phyloP scores from a whole-genome alignment of 2,329 filamentous ascomycete species.

The Talaromyces rugulosus region DNA sequence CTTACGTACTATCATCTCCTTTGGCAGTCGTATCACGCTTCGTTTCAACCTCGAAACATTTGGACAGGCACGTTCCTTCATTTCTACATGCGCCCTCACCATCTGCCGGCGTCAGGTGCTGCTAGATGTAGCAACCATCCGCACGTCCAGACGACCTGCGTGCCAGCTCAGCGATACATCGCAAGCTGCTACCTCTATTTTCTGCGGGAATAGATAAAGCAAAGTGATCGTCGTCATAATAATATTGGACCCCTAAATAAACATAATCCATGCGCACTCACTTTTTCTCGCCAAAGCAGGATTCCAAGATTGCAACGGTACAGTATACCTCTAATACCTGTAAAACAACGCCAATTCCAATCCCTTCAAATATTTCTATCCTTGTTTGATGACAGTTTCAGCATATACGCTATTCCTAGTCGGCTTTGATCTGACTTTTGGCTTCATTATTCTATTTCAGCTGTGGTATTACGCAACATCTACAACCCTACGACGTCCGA shows the following conservation, averaged over 20 bases:
- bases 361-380: not conserved
- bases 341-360: not conserved
- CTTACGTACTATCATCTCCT: not conserved
- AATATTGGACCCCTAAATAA: not conserved
- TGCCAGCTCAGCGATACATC: not conserved
- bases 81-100: not conserved
- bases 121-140: not conserved
- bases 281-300: not conserved
- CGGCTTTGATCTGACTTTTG: not conserved
- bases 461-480: not conserved
- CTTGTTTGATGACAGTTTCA: not conserved
- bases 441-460: not conserved
- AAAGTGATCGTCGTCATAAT: not conserved
- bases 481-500: not conserved
- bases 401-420: not conserved
- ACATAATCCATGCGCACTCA: not conserved
- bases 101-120: not conserved
- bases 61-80: not conserved
- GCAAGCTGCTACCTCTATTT: not conserved
- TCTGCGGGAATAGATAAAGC: not conserved
- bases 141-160: not conserved
- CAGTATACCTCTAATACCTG: not conserved
- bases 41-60: not conserved
- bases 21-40: not conserved
- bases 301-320: not conserved